Conservation (phyloP, 257 asterid species). For the Vinca minor region DNA sequence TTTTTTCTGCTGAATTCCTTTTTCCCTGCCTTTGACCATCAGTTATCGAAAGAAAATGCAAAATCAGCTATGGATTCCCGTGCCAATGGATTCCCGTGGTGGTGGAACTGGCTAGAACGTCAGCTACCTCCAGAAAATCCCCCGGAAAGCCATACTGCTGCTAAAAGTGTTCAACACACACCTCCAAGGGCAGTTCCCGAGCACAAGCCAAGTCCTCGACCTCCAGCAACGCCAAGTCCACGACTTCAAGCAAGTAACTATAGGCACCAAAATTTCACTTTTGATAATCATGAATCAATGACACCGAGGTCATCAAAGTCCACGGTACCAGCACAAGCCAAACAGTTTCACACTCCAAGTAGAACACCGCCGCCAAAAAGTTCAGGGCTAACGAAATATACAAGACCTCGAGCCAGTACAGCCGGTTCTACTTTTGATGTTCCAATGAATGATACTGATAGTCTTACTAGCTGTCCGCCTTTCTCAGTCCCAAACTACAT, state of each 20-base stretch:
- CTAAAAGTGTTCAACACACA: constrained; percentile 29
- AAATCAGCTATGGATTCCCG: constrained; percentile 37
- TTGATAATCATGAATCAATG: constrained; percentile 40
- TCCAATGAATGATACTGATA: constrained; percentile 68
- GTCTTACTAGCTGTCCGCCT: constrained; percentile 88
- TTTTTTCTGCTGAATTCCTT: constrained; percentile 2
- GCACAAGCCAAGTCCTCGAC: constrained; percentile 51
- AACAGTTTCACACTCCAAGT: constrained; percentile 49
- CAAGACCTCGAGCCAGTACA: constrained; percentile 40
- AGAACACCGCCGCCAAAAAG: constrained; percentile 41
- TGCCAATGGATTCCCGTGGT: constrained; percentile 68
- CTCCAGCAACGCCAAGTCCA: no score
- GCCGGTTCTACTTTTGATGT: constrained; percentile 33
- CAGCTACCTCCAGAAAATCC: constrained; percentile 41
- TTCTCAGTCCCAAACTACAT: constrained; percentile 79
- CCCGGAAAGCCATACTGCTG: constrained; percentile 32
- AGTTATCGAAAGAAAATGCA: constrained; percentile 64
- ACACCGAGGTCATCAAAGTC: constrained; percentile 80
- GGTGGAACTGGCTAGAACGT: constrained; percentile 98
- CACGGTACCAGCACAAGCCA: constrained; percentile 42
- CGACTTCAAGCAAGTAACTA: constrained; percentile 24
- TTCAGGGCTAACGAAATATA: constrained; percentile 25
- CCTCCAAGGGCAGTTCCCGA: constrained; percentile 57
- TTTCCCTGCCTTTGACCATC: not conserved
- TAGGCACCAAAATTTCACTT: constrained; percentile 19